A percentile compares a stretch with the other conserved stretches of the same genome.
Evolutionary conservation across 164 flowering plant species (phyloP).

Genomic region (Aristolochia californica): DNA sequence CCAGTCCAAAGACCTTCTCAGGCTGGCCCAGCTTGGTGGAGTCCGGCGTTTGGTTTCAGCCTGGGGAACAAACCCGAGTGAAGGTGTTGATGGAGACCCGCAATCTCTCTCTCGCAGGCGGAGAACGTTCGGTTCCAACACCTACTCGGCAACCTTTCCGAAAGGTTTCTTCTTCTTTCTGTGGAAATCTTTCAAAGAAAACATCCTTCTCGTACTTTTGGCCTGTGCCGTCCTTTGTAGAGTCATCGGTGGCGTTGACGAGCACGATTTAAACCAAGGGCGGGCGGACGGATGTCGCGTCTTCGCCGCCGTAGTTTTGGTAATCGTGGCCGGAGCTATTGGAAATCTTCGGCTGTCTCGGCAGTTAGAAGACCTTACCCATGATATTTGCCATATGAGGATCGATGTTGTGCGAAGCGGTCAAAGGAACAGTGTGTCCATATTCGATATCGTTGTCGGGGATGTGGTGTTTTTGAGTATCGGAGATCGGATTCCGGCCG

Average conservation of each 20-base stretch:
- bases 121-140: not conserved
- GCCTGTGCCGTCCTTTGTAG: conserved; percentile 5
- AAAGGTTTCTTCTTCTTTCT: conserved; percentile 15
- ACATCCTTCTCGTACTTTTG: conserved; percentile 22
- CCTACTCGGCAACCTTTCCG: not conserved
- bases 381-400: conserved; percentile 10
- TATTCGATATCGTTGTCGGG: conserved; percentile 89
- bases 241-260: conserved; percentile 26
- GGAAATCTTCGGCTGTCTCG: conserved; percentile 27
- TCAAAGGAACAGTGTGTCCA: conserved; percentile 58
- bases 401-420: conserved; percentile 57
- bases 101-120: not conserved
- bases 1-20: not conserved
- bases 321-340: conserved; percentile 26
- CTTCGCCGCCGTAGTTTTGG: conserved; percentile 20
- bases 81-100: not conserved
- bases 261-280: conserved; percentile 15
- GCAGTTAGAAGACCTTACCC: conserved; percentile 18
- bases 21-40: not conserved
- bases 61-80: not conserved
- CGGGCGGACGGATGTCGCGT: conserved; percentile 7
- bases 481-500: conserved; percentile 78
- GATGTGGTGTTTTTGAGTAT: conserved; percentile 89
- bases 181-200: conserved; percentile 27
- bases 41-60: not conserved